Percentiles rank a stretch among this genome's conserved stretches.
phyloP scores from a whole-genome alignment of 352 stramenopile species.

The Phytopythium oedochilum region DNA sequence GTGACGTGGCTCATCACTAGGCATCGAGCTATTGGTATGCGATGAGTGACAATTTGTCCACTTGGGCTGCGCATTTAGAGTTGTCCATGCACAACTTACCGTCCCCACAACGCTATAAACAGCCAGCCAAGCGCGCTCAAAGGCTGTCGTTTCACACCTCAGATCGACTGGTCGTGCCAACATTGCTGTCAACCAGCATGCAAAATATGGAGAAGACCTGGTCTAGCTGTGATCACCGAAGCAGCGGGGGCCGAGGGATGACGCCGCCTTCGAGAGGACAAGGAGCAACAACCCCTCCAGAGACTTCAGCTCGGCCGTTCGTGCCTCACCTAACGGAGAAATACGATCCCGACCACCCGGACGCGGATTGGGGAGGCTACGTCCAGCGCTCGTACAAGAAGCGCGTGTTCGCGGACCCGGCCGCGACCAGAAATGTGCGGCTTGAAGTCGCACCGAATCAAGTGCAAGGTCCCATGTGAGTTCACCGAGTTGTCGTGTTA shows the following conservation, averaged over 20 bases:
- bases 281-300: neutral
- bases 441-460: neutral
- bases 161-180: neutral
- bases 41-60: too few species aligned
- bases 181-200: too few species aligned
- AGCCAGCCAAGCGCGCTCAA: too few species aligned
- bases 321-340: constrained; percentile 57
- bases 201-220: constrained; percentile 36
- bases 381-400: constrained; percentile 71
- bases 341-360: constrained; percentile 66
- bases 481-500: constrained; percentile 10
- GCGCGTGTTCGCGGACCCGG: constrained; percentile 38
- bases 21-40: neutral
- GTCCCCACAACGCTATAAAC: too few species aligned
- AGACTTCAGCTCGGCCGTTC: constrained; percentile 3
- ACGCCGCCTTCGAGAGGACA: constrained; percentile 1
- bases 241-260: constrained; percentile 1
- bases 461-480: neutral
- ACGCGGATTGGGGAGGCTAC: constrained; percentile 70
- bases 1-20: neutral
- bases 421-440: constrained; percentile 34
- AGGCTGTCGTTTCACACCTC: neutral
- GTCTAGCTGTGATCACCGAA: constrained; percentile 15
- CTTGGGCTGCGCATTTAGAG: too few species aligned
- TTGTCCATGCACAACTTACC: too few species aligned